phyloP scores from a whole-genome alignment of 108 stramenopile genomes.

The Ochromonas danica region DNA sequence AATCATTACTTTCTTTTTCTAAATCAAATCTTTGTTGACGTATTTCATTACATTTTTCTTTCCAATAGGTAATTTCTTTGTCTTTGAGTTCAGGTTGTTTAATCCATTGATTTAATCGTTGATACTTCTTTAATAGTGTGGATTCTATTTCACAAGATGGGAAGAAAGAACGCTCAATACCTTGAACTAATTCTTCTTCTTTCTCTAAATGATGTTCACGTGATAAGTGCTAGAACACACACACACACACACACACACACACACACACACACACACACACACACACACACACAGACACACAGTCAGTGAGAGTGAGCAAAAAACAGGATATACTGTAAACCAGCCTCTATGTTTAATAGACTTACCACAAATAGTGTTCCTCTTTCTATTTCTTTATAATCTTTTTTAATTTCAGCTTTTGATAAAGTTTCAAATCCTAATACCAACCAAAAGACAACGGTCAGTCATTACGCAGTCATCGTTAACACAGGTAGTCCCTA shows the following conservation, averaged over 20 bases:
- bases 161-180: neutral
- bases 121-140: neutral
- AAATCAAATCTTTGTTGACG: neutral
- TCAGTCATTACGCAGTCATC: no score
- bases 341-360: no score
- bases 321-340: no score
- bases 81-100: neutral
- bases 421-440: neutral
- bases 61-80: neutral
- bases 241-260: neutral
- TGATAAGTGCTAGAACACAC: neutral
- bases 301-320: no score
- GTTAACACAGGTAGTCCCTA: no score
- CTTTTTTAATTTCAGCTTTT: conserved; percentile 5
- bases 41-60: neutral
- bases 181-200: neutral
- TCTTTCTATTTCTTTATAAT: conserved; percentile 14
- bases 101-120: neutral
- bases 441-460: no score
- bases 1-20: neutral
- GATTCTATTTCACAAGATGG: neutral
- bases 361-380: neutral
- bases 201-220: neutral
- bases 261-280: neutral
- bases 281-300: no score